Evolutionary conservation across 345 rosid species (phyloP).

Genomic region (Anacardium occidentale): DNA sequence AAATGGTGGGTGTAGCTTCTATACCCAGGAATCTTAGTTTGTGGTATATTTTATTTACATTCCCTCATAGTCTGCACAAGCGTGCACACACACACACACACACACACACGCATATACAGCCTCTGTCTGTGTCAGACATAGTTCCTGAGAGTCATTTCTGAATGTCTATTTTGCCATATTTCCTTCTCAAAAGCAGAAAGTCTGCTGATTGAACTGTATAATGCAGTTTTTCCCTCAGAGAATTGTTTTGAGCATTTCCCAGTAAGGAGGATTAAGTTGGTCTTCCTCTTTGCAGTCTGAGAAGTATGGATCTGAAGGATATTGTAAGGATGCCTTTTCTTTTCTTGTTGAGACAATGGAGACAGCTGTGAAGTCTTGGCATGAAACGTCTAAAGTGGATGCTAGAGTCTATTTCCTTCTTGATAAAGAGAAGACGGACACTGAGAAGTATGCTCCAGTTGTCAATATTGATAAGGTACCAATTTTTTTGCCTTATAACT

Average conservation of each 20-base stretch:
- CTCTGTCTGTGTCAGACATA: not conserved
- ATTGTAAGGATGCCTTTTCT: constrained; percentile 54
- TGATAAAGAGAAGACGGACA: constrained; percentile 72
- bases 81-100: no score
- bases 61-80: no score
- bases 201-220: constrained; percentile 8
- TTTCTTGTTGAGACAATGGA: constrained; percentile 82
- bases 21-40: not conserved
- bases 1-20: constrained; percentile 50
- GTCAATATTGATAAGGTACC: constrained; percentile 90
- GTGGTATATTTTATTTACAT: not conserved
- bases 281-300: constrained; percentile 51
- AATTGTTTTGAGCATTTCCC: not conserved
- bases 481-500: not conserved
- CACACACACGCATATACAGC: not conserved
- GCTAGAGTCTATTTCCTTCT: constrained; percentile 75
- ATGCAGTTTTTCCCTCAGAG: constrained; percentile 9
- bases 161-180: not conserved
- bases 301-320: constrained; percentile 59
- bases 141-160: not conserved
- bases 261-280: constrained; percentile 12
- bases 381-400: constrained; percentile 77
- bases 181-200: not conserved
- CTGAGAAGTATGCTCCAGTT: constrained; percentile 74
- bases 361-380: constrained; percentile 76